These are phyloP conservation scores for Aphanomyces stellatus DNA, from an alignment of 352 stramenopile species.

Conservation along the genomic window DNA sequence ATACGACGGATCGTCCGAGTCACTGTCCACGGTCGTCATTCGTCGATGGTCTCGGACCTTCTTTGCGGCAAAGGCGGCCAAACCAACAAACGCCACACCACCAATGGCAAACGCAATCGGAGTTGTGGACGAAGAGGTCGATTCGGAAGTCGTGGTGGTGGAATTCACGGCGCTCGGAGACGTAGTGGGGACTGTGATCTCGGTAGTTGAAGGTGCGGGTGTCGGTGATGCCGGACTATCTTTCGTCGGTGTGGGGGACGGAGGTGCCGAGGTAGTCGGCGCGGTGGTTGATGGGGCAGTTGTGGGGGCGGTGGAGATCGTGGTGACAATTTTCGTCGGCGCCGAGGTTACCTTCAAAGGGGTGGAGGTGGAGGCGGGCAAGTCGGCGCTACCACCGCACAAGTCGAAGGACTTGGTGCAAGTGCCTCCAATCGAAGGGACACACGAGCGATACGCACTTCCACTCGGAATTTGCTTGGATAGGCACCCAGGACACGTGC, in stretches of 20 bases:
- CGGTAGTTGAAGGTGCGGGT: neutral
- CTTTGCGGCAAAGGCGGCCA: neutral
- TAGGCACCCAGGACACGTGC: neutral
- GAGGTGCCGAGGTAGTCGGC: neutral
- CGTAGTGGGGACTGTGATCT: no score
- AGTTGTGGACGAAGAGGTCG: neutral
- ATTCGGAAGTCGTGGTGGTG: neutral
- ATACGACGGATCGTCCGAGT: neutral
- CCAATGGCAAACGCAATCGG: slow-evolving; percentile 6
- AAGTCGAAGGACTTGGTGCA: neutral
- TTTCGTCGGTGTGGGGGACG: neutral
- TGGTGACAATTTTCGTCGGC: no score
- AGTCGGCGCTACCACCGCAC: neutral
- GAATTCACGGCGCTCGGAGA: no score
- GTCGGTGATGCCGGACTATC: no score
- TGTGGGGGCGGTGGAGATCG: neutral
- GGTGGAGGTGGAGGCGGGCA: no score
- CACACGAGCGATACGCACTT: neutral
- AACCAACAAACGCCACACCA: neutral
- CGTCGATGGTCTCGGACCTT: neutral
- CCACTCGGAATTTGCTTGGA: neutral
- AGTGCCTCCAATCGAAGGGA: neutral
- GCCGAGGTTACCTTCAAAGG: no score
- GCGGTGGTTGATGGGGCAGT: neutral
- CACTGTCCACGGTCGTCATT: neutral